A percentile compares a stretch with the other conserved stretches of the same genome.
Conservation (phyloP, 2,329 filamentous ascomycete genomes). For the Westerdykella aurantiaca region DNA sequence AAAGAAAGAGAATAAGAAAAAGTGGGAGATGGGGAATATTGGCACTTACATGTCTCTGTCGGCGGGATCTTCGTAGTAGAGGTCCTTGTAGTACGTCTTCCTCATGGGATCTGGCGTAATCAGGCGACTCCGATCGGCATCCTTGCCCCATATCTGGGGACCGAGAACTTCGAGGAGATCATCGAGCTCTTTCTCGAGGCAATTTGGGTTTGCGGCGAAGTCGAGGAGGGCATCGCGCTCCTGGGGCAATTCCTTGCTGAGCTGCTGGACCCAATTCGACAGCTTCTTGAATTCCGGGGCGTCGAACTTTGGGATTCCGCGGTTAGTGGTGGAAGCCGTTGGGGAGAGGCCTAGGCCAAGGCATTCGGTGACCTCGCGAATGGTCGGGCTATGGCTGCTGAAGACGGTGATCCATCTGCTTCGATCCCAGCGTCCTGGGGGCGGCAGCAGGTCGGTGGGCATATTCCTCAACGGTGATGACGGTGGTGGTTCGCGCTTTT, state of each 20-base stretch:
- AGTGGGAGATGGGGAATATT: neutral
- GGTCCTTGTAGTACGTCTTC: conserved; percentile 32
- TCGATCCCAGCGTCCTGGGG: conserved; percentile 31
- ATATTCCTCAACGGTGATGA: too few species aligned
- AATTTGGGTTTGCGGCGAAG: conserved; percentile 30
- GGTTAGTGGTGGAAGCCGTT: conserved; percentile 32
- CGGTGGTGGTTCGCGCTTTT: too few species aligned
- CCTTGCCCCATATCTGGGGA: conserved; percentile 31
- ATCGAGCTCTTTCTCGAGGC: conserved; percentile 29
- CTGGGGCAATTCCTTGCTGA: conserved; percentile 34
- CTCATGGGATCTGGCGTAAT: conserved; percentile 28
- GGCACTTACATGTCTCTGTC: conserved; percentile 28
- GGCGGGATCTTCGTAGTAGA: conserved; percentile 29
- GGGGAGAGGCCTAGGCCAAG: conserved; percentile 31
- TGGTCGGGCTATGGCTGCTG: conserved; percentile 34
- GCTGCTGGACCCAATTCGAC: conserved; percentile 31
- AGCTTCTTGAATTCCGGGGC: conserved; percentile 34
- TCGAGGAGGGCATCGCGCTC: conserved; percentile 34
- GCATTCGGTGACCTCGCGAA: conserved; percentile 35
- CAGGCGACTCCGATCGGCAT: conserved; percentile 30
- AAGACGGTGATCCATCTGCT: conserved; percentile 34
- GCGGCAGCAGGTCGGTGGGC: conserved; percentile 6
- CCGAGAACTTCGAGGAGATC: conserved; percentile 28
- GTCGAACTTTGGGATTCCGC: conserved; percentile 37
- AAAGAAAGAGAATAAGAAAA: neutral